phyloP scores from a whole-genome alignment of 164 flowering plant species.

The Berberis vulgaris region DNA sequence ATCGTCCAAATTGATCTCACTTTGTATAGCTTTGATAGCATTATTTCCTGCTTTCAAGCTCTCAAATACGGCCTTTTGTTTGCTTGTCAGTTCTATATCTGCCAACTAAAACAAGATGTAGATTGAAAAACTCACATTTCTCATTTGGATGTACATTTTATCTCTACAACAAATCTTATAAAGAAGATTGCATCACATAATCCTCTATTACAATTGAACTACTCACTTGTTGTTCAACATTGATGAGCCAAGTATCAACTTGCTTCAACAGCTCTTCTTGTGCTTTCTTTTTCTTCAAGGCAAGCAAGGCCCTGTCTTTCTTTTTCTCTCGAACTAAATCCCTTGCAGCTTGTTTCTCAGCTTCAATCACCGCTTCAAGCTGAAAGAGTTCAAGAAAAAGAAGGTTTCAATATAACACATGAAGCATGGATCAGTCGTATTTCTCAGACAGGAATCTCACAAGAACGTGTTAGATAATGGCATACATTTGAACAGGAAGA shows the following conservation, averaged over 20 bases:
- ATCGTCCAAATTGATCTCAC: slow-evolving; percentile 86
- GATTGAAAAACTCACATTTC: slow-evolving; percentile 1
- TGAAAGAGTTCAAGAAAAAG: slow-evolving; percentile 14
- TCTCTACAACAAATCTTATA: not conserved
- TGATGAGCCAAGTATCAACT: slow-evolving; percentile 85
- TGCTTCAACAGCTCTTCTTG: slow-evolving; percentile 90
- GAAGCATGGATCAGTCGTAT: no score
- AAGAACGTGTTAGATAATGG: no score
- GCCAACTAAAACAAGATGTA: slow-evolving; percentile 51
- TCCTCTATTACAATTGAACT: not conserved
- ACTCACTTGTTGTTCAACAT: slow-evolving; percentile 93
- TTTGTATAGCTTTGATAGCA: slow-evolving; percentile 88
- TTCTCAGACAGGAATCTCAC: no score
- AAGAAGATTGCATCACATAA: not conserved
- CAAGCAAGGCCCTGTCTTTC: slow-evolving; percentile 91
- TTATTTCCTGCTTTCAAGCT: slow-evolving; percentile 73
- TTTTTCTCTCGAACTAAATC: slow-evolving; percentile 83
- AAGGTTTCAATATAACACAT: no score
- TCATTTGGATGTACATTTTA: not conserved
- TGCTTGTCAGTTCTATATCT: slow-evolving; percentile 92
- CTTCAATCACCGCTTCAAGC: slow-evolving; percentile 90
- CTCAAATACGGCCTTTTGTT: slow-evolving; percentile 91
- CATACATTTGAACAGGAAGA: no score
- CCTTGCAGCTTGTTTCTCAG: slow-evolving; percentile 97
- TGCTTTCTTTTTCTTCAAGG: slow-evolving; percentile 85